Conservation (phyloP, 306 rosid species). For the Parietaria judaica region DNA sequence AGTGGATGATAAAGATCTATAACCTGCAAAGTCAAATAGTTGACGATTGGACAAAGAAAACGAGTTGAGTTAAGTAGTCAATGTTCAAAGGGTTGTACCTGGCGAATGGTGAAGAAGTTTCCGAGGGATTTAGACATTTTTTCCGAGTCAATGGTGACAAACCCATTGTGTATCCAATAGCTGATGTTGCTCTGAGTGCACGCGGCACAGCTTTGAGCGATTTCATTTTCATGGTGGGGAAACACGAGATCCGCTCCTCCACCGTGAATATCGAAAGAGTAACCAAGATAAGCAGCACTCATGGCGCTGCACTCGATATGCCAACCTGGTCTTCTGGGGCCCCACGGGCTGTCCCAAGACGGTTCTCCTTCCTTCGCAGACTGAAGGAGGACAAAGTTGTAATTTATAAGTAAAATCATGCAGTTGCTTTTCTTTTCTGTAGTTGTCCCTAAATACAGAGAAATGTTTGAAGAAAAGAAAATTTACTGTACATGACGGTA, state of each 20-base stretch:
- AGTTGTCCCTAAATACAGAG: too few relatives aligned
- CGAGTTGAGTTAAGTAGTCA: too few relatives aligned
- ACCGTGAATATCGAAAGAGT: conserved; percentile 92
- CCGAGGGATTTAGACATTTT: conserved; percentile 98
- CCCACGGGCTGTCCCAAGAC: conserved; percentile 98
- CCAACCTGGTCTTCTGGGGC: conserved; percentile 99
- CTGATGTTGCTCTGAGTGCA: conserved; percentile 70
- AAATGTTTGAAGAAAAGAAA: too few relatives aligned
- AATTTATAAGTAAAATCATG: too few relatives aligned
- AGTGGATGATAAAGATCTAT: conserved; percentile 84
- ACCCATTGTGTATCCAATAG: conserved; percentile 93
- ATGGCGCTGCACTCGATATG: conserved; percentile 99
- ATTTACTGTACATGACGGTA: not conserved
- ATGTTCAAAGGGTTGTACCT: conserved; percentile 34
- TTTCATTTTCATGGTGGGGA: conserved; percentile 99
- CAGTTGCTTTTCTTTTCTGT: too few relatives aligned
- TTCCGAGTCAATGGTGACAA: conserved; percentile 80
- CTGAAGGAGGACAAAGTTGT: conserved; percentile 32
- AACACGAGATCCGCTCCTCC: conserved; percentile 95
- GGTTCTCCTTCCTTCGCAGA: conserved; percentile 94
- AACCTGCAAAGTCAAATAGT: conserved; percentile 47
- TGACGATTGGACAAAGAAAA: conserved; percentile 7
- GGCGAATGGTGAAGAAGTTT: conserved; percentile 91
- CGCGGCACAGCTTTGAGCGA: conserved; percentile 98
- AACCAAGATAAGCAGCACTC: conserved; percentile 82